Evolutionary conservation across 148 eudicot species (phyloP).

Genomic region (Fagopyrum tataricum): DNA sequence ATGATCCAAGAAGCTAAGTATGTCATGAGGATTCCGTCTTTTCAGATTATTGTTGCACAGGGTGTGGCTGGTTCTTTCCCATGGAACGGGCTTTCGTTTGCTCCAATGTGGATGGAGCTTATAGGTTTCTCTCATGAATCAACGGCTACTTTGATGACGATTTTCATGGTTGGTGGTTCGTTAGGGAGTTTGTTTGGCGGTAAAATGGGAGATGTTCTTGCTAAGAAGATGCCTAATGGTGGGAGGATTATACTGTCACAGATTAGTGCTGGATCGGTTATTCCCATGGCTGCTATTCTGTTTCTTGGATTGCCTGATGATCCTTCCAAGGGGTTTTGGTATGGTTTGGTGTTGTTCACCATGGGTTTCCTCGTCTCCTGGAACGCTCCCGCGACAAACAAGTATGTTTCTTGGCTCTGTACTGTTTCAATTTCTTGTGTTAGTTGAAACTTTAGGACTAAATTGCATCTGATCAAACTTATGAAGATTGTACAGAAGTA

Average conservation of each 20-base stretch:
- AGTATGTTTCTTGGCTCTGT: slow-evolving; percentile 30
- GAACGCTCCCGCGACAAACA: slow-evolving; percentile 83
- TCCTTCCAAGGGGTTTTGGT: slow-evolving; percentile 43
- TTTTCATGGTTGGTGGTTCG: slow-evolving; percentile 47
- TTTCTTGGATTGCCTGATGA: slow-evolving; percentile 59
- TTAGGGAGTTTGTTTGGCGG: slow-evolving; percentile 80
- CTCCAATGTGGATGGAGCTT: slow-evolving; percentile 90
- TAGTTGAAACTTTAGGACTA: background rate
- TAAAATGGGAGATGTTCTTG: slow-evolving; percentile 68
- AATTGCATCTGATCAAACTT: too few relatives aligned
- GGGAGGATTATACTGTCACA: slow-evolving; percentile 82
- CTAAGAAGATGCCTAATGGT: slow-evolving; percentile 48
- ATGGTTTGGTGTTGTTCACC: slow-evolving; percentile 51
- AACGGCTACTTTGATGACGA: slow-evolving; percentile 58
- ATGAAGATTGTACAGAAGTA: too few relatives aligned
- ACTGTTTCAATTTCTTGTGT: background rate
- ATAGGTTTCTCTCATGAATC: slow-evolving; percentile 76
- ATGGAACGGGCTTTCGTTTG: slow-evolving; percentile 73
- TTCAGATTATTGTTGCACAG: slow-evolving; percentile 76
- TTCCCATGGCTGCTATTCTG: slow-evolving; percentile 73
- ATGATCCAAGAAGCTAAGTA: slow-evolving; percentile 53
- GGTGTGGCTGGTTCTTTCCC: slow-evolving; percentile 87
- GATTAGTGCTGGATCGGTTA: slow-evolving; percentile 73
- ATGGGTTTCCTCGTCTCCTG: slow-evolving; percentile 72
- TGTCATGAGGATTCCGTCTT: slow-evolving; percentile 59